Percentiles rank a stretch among this genome's conserved stretches.
phyloP scores from a whole-genome alignment of 768 basidiomycete species.

The Agrocybe pediades region DNA sequence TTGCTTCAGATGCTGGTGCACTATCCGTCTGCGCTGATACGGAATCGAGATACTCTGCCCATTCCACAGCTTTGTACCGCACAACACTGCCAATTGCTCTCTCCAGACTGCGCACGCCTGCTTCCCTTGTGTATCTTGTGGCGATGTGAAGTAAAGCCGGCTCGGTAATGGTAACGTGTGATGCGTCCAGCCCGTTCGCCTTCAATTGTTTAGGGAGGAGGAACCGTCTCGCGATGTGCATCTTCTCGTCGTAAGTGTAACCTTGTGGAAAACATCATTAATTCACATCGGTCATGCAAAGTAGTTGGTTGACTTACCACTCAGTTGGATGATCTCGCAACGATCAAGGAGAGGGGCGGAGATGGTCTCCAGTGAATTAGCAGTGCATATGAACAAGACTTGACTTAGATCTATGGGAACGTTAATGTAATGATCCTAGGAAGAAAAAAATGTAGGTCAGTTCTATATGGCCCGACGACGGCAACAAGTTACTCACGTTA shows the following conservation, averaged over 20 bases:
- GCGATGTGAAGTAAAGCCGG: constrained; percentile 72
- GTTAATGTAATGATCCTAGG: constrained; percentile 89
- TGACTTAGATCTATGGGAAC: constrained; percentile 87
- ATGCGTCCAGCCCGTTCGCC: constrained; percentile 70
- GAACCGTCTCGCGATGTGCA: constrained; percentile 85
- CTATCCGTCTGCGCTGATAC: constrained; percentile 22
- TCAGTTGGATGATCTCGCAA: constrained; percentile 84
- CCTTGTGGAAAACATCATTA: constrained; percentile 35
- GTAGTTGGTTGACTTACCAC: constrained; percentile 43
- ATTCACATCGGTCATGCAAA: neutral
- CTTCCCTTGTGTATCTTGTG: constrained; percentile 85
- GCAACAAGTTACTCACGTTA: constrained; percentile 47
- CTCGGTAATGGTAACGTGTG: constrained; percentile 67
- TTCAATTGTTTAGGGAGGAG: constrained; percentile 86
- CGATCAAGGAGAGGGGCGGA: constrained; percentile 86
- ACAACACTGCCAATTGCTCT: constrained; percentile 87
- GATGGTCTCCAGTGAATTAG: constrained; percentile 89
- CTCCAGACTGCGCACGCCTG: constrained; percentile 90
- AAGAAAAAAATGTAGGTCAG: neutral
- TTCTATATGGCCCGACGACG: neutral
- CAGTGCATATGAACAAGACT: constrained; percentile 91
- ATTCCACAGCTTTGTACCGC: constrained; percentile 91
- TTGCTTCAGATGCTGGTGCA: neutral
- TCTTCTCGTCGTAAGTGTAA: constrained; percentile 90
- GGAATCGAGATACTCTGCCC: constrained; percentile 67